Evolutionary conservation across 176 grass and related monocot genomes (phyloP), one percentile per base, ranked within the genome.

Genomic region (Tillandsia fasciculata): DNA sequence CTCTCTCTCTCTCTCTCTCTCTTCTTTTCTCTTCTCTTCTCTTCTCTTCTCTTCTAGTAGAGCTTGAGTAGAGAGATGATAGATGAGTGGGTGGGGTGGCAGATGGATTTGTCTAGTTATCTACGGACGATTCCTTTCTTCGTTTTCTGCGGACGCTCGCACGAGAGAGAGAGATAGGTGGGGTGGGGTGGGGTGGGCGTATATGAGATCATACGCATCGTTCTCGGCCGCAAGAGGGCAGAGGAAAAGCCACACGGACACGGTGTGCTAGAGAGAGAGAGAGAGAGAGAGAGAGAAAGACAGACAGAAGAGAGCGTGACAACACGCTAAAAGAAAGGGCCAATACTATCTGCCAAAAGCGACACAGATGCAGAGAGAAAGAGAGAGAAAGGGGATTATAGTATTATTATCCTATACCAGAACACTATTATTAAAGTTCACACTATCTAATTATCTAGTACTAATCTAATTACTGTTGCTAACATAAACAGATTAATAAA

Each of bases 301-400:
- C n/a, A n/a, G 20, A 20, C 20, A 20, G 20, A 20, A 20, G 28
- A 29, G 28, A 29, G 28, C 0, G 29, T 33, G 29, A 33, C 3
- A 64, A 75, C 73, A 66, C 22, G 63, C 63, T 18, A 75, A 52
- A 8, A 12, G 73, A 52, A 75, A 52, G 12, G 22, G 73, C 63
- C 73, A 14, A 52, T 42, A 50, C 73, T 33, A 75, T 66, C 63
- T 24, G 73, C 49, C 73, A 75, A 75, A 75, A 26, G 50, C 50
- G 64, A 66, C 73, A 75, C 73, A 63, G 63, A 51, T 64, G 24
- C 63, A 75, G 70, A 72, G 29, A 33, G 29, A 33, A 3, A 20
- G 20, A 20, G 20, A 20, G 20, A 20, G 20, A 20, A 0, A 20
- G 29, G 29, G 29, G 29, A 33, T 33, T 33, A 33, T 33, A 33